phyloP scores from a whole-genome alignment of 148 eudicot species.

The Cornus kousa region DNA sequence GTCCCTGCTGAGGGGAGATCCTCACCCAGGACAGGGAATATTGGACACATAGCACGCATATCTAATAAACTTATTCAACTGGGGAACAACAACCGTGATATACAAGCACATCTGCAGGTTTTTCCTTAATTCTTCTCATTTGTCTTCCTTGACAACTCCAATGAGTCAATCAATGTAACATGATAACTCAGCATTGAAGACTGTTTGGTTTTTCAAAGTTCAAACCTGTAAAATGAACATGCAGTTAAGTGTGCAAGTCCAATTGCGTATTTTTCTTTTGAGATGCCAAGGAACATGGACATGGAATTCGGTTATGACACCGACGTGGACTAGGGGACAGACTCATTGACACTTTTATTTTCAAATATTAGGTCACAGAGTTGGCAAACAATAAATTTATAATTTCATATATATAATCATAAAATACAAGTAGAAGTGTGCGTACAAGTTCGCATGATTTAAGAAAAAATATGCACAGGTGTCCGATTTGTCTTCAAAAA shows the following conservation, averaged over 20 bases:
- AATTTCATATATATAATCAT: too few species aligned
- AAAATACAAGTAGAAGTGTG: too few species aligned
- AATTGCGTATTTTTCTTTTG: background rate
- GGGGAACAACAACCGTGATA: slow-evolving; percentile 52
- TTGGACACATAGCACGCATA: slow-evolving; percentile 91
- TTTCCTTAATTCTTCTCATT: background rate
- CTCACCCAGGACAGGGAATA: slow-evolving; percentile 76
- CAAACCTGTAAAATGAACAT: background rate
- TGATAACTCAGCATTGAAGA: background rate
- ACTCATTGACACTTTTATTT: too few species aligned
- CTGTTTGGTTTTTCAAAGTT: background rate
- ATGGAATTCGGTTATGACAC: too few species aligned
- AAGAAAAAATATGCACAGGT: too few species aligned
- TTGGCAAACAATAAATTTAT: too few species aligned
- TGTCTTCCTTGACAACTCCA: background rate
- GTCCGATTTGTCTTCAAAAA: too few species aligned
- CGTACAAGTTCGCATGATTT: too few species aligned
- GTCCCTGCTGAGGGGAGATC: slow-evolving; percentile 56
- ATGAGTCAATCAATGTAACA: background rate
- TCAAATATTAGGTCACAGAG: too few species aligned
- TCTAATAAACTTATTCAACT: slow-evolving; percentile 80
- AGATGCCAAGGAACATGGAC: background rate
- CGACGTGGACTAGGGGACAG: too few species aligned
- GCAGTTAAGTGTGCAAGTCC: background rate
- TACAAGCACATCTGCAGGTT: slow-evolving; percentile 76